These are phyloP conservation scores for Fusarium marasasianum DNA, from an alignment of 2,329 filamentous ascomycete genomes.

Conservation along the genomic window DNA sequence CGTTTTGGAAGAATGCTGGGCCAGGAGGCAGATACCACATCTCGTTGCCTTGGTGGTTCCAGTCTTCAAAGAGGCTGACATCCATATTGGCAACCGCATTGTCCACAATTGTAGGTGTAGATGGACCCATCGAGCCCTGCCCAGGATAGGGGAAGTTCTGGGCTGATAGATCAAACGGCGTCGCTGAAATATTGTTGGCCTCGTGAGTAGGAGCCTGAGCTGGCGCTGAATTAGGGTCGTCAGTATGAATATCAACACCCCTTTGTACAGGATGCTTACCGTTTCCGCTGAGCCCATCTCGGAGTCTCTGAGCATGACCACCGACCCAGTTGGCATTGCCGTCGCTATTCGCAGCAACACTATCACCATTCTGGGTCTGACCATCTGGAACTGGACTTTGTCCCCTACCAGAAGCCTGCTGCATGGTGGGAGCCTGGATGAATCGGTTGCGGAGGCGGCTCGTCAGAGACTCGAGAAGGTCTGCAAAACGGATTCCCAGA, in stretches of 20 bases:
- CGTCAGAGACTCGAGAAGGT: conserved; percentile 81
- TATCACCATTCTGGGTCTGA: conserved; percentile 41
- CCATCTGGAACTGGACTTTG: conserved; percentile 52
- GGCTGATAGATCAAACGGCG: conserved; percentile 66
- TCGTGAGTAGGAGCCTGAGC: conserved; percentile 46
- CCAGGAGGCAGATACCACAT: conserved; percentile 75
- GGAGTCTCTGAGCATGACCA: conserved; percentile 51
- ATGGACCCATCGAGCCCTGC: conserved; percentile 59
- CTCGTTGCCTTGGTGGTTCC: conserved; percentile 64
- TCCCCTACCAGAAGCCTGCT: conserved; percentile 52
- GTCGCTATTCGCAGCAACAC: conserved; percentile 41
- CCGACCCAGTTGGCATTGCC: conserved; percentile 46
- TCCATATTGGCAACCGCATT: conserved; percentile 46
- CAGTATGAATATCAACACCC: conserved; percentile 9
- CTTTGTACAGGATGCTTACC: conserved; percentile 40
- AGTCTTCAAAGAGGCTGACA: conserved; percentile 62
- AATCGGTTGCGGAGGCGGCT: conserved; percentile 78
- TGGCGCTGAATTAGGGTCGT: conserved; percentile 46
- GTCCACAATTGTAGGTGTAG: conserved; percentile 56
- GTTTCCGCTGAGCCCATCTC: conserved; percentile 53
- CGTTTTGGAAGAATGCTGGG: conserved; percentile 71
- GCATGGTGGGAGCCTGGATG: conserved; percentile 68
- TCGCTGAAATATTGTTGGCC: conserved; percentile 67
- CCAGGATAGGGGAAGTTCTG: conserved; percentile 66
- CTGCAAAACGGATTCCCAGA: conserved; percentile 83